Evolutionary conservation across 495 filamentous ascomycete species (phyloP).

Genomic region (Cudoniella acicularis): DNA sequence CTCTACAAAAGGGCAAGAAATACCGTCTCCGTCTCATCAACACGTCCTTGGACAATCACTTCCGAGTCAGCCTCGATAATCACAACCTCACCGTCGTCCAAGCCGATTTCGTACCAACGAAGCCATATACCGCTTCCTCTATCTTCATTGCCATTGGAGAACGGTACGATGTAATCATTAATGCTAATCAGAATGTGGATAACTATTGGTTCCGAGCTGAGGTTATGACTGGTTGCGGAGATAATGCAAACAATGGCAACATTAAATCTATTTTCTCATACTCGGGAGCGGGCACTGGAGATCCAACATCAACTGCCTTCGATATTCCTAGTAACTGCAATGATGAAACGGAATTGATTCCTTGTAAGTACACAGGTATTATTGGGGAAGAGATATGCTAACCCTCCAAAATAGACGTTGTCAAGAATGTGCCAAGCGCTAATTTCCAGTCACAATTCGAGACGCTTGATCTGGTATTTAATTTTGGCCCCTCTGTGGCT

Average conservation of each 20-base stretch:
- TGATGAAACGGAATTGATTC: not conserved
- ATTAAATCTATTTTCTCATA: conserved; percentile 52
- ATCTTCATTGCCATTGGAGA: conserved; percentile 64
- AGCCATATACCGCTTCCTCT: conserved; percentile 36
- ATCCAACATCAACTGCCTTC: not conserved
- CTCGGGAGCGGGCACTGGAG: conserved; percentile 5
- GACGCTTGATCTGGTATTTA: not conserved
- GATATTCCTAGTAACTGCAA: not conserved
- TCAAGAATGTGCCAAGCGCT: not conserved
- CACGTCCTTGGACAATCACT: conserved; percentile 43
- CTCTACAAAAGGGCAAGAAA: conserved; percentile 1
- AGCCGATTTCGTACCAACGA: conserved; percentile 47
- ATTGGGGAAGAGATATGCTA: too few relatives aligned
- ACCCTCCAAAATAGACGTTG: too few relatives aligned
- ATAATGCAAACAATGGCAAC: conserved; percentile 38
- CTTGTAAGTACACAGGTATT: not conserved
- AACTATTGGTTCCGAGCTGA: conserved; percentile 53
- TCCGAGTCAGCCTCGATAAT: conserved; percentile 45
- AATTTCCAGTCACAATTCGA: not conserved
- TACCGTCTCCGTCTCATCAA: conserved; percentile 52
- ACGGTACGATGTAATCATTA: conserved; percentile 65
- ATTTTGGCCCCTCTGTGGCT: not conserved
- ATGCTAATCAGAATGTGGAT: conserved; percentile 45
- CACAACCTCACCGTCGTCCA: conserved; percentile 45
- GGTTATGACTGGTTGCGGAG: conserved; percentile 31